Base-by-base conservation (phyloP, 2,329 filamentous ascomycete genomes). In the Arthroderma sp. region DNA sequence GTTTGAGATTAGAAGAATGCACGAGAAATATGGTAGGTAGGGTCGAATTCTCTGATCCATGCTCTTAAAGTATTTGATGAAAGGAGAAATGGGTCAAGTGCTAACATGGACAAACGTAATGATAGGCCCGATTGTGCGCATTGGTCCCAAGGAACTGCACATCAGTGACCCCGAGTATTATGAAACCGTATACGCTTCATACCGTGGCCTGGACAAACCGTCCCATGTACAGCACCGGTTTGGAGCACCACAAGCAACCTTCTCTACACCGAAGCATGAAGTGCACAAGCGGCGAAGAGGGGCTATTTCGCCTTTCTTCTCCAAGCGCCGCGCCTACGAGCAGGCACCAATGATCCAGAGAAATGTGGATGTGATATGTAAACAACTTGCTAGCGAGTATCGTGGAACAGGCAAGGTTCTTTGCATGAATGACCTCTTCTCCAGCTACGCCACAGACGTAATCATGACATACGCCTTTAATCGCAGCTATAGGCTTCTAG, bases 291-390 rank as follows among this genome's bases (percentile, higher is more conserved):
- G 52, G 7, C 51, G 56, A 31, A 47, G 56, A 36, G 54, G 51
- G 28, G 53, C 55, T 10, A 48, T 59, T 40, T 57, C 50, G 41
- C 53, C 53, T 29, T 58, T 55, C 47, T 60, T 59, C 46, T 57
- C 56, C 5, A 50, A 45, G 30, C 28, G 44, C 29, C 47, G 51
- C 7, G 49, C 57, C 4, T 42, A 38, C 11, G 49, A 43, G 29
- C 54, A 51, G 27, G 53, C 51, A 40, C 40, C 37, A 6, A 38
- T 50, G 1, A 51, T 58, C 10, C 48, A 54, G 11, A 38, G 40
- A 9, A 53, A 54, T 15, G 51, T 57, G 7, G 49, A 52, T 22
- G 53, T 52, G 36, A 45, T 62, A 5, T 50, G 52, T 6, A 30
- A 34, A 3, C 53, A 54, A 7, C 53, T 61, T 44, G 42, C 43